Percentiles rank a stretch among this genome's conserved stretches.
Conservation (phyloP, 129 eudicot genomes). For the Erigeron canadensis region DNA sequence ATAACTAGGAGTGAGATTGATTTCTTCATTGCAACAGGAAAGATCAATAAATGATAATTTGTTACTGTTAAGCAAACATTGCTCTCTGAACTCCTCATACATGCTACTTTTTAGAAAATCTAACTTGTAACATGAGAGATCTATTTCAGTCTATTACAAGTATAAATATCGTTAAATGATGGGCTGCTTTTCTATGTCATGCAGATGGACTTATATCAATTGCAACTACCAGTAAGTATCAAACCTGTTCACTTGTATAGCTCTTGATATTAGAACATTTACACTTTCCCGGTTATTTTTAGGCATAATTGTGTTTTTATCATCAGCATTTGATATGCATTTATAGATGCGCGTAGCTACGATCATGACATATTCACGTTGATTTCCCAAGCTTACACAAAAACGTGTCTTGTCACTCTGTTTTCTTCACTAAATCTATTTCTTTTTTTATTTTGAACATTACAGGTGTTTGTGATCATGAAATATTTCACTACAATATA, state of each 20-base stretch:
- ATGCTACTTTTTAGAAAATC: conserved; percentile 2
- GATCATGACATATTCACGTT: conserved; percentile 10
- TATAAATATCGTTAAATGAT: conserved; percentile 18
- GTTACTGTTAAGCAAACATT: conserved; percentile 12
- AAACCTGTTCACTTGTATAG: not conserved
- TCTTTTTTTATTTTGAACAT: conserved; percentile 11
- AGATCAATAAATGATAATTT: not conserved
- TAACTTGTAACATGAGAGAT: not conserved
- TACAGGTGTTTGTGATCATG: conserved; percentile 58
- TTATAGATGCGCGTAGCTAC: not conserved
- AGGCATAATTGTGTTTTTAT: not conserved
- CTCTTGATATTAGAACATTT: not conserved
- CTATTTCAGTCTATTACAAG: not conserved
- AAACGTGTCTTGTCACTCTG: conserved; percentile 8
- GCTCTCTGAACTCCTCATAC: conserved; percentile 8
- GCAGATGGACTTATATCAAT: conserved; percentile 89
- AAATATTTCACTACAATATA: conserved; percentile 54
- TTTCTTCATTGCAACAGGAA: not conserved
- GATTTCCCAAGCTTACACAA: not conserved
- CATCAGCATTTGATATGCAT: conserved; percentile 12
- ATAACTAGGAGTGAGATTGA: not conserved
- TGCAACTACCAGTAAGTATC: conserved; percentile 81
- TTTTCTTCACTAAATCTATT: conserved; percentile 15
- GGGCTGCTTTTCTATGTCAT: conserved; percentile 14
- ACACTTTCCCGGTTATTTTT: not conserved